A percentile compares a stretch with the other conserved stretches of the same genome.
Evolutionary conservation across 129 eudicot genomes (phyloP).

Genomic region (Helianthus tuberosus): DNA sequence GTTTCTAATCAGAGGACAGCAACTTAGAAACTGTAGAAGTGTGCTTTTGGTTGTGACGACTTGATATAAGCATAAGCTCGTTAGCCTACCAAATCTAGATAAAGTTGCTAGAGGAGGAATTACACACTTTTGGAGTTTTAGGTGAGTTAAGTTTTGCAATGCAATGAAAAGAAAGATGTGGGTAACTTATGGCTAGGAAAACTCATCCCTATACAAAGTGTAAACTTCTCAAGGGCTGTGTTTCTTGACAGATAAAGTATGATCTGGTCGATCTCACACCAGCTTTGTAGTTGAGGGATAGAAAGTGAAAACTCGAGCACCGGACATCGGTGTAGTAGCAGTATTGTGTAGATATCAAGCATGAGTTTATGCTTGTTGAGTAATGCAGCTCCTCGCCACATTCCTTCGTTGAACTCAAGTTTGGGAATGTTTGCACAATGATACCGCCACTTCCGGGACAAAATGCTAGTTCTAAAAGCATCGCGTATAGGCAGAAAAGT

Average conservation of each 20-base stretch:
- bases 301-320: not conserved
- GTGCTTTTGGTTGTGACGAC: no score
- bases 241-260: not conserved
- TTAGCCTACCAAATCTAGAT: no score
- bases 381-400: no score
- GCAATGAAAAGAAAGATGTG: not conserved
- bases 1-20: not conserved
- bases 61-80: no score
- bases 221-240: not conserved
- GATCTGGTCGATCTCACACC: conserved; percentile 10
- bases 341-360: not conserved
- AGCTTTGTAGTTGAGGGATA: not conserved
- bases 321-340: not conserved
- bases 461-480: not conserved
- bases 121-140: not conserved
- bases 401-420: no score
- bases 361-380: not conserved
- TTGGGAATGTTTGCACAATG: no score
- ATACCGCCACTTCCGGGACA: no score
- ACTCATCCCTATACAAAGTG: not conserved
- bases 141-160: not conserved
- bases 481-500: not conserved
- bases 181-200: not conserved
- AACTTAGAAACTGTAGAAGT: no score
- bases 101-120: not conserved